Percentiles rank a stretch among this genome's conserved stretches.
Evolutionary conservation across 768 basidiomycete species (phyloP).

Genomic region (Xerocomus potaroensis): DNA sequence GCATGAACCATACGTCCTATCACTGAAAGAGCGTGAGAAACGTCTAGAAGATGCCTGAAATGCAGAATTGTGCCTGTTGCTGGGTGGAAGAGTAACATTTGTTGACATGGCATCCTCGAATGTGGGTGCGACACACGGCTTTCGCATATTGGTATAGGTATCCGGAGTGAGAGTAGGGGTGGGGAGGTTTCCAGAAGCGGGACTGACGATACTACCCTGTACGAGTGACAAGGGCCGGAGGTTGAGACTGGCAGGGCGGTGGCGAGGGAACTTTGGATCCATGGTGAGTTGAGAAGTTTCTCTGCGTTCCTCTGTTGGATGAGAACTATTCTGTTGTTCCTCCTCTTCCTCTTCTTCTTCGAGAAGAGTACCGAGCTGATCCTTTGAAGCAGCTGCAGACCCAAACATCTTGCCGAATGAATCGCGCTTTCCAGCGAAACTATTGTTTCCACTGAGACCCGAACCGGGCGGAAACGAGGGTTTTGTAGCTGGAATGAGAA

Average conservation of each 20-base stretch:
- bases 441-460: slow-evolving; percentile 36
- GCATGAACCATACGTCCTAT: slow-evolving; percentile 21
- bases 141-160: slow-evolving; percentile 41
- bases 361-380: slow-evolving; percentile 71
- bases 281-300: slow-evolving; percentile 26
- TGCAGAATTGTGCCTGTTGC: not conserved
- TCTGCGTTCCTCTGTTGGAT: slow-evolving; percentile 1
- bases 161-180: slow-evolving; percentile 54
- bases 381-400: slow-evolving; percentile 60
- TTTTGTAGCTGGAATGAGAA: slow-evolving; percentile 47
- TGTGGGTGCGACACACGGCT: slow-evolving; percentile 10
- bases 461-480: slow-evolving; percentile 52
- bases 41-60: slow-evolving; percentile 19
- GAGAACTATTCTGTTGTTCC: slow-evolving; percentile 60
- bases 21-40: slow-evolving; percentile 25
- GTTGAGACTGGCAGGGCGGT: slow-evolving; percentile 61
- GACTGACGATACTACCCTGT: slow-evolving; percentile 43
- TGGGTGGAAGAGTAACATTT: not conserved
- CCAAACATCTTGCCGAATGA: slow-evolving; percentile 71
- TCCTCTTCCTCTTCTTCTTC: slow-evolving; percentile 90
- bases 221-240: slow-evolving; percentile 72
- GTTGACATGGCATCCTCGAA: slow-evolving; percentile 27
- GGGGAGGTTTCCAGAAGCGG: slow-evolving; percentile 38
- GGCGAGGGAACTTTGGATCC: slow-evolving; percentile 40
- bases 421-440: slow-evolving; percentile 64